These are phyloP conservation scores for Simmondsia chinensis DNA, from an alignment of 148 eudicot species.

Conservation along the genomic window DNA sequence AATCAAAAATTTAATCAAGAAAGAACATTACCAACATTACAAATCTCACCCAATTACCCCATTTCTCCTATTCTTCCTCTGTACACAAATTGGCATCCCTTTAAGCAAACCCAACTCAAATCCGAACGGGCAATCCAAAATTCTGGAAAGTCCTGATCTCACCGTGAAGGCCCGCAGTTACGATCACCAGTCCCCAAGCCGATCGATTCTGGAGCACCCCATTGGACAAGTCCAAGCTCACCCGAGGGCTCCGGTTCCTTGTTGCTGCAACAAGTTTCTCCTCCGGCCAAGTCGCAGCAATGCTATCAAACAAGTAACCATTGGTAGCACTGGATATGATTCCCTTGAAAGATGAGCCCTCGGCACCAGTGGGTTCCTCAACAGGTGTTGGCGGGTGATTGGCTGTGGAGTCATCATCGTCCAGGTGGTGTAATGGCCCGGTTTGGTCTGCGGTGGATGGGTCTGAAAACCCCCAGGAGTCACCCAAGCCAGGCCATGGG, in stretches of 20 bases:
- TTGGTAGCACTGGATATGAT: no score
- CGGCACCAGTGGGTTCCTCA: conserved; percentile 43
- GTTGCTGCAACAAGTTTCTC: conserved; percentile 58
- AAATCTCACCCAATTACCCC: no score
- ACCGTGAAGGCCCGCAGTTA: conserved; percentile 73
- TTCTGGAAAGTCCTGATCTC: conserved; percentile 84
- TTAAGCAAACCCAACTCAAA: no score
- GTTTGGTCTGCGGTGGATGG: conserved; percentile 15
- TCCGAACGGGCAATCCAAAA: conserved; percentile 77
- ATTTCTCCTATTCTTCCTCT: no score
- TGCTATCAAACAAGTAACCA: no score
- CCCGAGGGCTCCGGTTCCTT: conserved; percentile 55
- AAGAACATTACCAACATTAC: no score
- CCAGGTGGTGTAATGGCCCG: conserved; percentile 20
- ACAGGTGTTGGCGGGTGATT: conserved; percentile 72
- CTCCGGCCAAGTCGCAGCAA: conserved; percentile 94
- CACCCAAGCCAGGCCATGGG: conserved; percentile 71
- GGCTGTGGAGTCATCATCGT: conserved; percentile 36
- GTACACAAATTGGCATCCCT: no score
- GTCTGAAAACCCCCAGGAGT: conserved; percentile 32
- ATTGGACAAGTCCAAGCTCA: conserved; percentile 56
- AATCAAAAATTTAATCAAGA: no score
- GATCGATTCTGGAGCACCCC: conserved; percentile 46
- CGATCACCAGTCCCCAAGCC: conserved; percentile 94
- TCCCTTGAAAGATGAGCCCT: conserved; percentile 35